Evolutionary conservation across 352 stramenopile genomes (phyloP).

Genomic region (Phytophthora brassicae): DNA sequence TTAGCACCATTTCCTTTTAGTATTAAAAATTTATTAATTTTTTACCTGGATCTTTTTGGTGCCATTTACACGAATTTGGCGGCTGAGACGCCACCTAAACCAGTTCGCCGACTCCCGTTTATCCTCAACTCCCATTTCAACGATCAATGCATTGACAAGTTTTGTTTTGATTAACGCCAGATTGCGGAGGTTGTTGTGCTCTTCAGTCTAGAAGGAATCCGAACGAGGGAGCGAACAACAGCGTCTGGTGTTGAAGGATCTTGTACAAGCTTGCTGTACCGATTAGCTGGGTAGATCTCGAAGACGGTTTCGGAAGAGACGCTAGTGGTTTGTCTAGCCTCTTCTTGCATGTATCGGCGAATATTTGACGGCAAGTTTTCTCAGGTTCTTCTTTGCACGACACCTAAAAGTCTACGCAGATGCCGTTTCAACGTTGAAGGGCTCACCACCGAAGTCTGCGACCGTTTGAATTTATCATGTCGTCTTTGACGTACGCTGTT

Average conservation of each 20-base stretch:
- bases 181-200: background rate
- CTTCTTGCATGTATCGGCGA: conserved; percentile 6
- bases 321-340: conserved; percentile 15
- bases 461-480: background rate
- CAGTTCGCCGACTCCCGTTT: background rate
- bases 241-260: conserved; percentile 6
- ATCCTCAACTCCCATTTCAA: conserved; percentile 1
- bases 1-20: too few species aligned
- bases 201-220: background rate
- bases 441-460: background rate
- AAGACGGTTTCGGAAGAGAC: background rate
- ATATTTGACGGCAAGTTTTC: conserved; percentile 5
- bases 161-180: background rate
- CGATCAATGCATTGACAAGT: conserved; percentile 1
- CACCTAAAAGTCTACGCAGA: conserved; percentile 6
- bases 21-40: too few species aligned
- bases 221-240: background rate
- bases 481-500: background rate
- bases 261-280: conserved; percentile 12
- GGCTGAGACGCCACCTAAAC: background rate
- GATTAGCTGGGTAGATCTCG: conserved; percentile 7
- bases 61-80: background rate
- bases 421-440: conserved; percentile 7
- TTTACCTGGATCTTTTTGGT: too few species aligned
- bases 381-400: background rate